Evolutionary conservation across 2,329 filamentous ascomycete species (phyloP).

Genomic region (Fusarium chuoi): DNA sequence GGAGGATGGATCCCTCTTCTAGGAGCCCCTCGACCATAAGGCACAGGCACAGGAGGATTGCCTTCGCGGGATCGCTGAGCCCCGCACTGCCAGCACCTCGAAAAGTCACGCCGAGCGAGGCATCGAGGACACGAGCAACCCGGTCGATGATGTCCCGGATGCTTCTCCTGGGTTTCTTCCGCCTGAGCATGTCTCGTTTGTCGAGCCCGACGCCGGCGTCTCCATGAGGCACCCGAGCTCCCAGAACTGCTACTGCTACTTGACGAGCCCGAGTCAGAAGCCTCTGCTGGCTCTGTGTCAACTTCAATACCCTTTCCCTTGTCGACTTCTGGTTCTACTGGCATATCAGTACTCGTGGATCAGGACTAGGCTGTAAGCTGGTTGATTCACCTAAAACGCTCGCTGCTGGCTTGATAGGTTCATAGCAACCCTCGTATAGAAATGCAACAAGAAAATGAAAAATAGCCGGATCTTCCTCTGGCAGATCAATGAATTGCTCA

Average conservation of each 20-base stretch:
- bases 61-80: slow-evolving; percentile 27
- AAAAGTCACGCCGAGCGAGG: slow-evolving; percentile 29
- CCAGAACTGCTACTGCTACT: slow-evolving; percentile 38
- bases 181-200: slow-evolving; percentile 3
- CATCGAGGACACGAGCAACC: slow-evolving; percentile 58
- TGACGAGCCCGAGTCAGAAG: slow-evolving; percentile 49
- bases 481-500: slow-evolving; percentile 59
- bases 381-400: slow-evolving; percentile 51
- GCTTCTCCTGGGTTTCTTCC: slow-evolving; percentile 51
- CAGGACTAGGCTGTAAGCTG: background rate
- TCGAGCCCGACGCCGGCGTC: slow-evolving; percentile 26
- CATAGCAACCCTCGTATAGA: slow-evolving; percentile 59
- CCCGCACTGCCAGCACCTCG: slow-evolving; percentile 41
- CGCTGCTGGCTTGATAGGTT: slow-evolving; percentile 57
- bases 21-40: slow-evolving; percentile 11
- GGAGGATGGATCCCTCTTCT: slow-evolving; percentile 10
- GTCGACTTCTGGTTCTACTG: slow-evolving; percentile 43
- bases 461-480: slow-evolving; percentile 61
- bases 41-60: background rate
- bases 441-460: slow-evolving; percentile 64
- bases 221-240: slow-evolving; percentile 37
- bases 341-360: slow-evolving; percentile 7
- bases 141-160: slow-evolving; percentile 56
- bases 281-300: slow-evolving; percentile 38
- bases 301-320: slow-evolving; percentile 55